phyloP scores from a whole-genome alignment of 345 rosid species.

The Populus simonii region DNA sequence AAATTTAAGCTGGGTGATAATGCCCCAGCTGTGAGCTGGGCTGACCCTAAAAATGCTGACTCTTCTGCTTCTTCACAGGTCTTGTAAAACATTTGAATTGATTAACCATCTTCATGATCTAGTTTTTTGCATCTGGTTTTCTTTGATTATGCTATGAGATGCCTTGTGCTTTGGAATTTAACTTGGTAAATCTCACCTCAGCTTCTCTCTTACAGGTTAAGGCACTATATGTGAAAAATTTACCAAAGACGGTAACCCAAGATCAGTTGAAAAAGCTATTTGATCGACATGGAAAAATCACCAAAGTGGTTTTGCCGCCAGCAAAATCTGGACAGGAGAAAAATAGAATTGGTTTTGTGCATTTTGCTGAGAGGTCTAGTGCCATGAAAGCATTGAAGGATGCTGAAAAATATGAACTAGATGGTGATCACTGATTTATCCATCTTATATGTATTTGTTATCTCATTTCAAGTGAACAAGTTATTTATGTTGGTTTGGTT shows the following conservation, averaged over 20 bases:
- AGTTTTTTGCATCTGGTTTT: not conserved
- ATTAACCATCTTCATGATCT: not conserved
- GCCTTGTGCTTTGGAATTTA: conserved; percentile 8
- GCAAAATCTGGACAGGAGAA: conserved; percentile 82
- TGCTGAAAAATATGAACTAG: conserved; percentile 85
- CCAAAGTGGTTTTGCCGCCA: conserved; percentile 82
- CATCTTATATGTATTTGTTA: conserved; percentile 1
- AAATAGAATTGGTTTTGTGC: conserved; percentile 86
- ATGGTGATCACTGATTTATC: conserved; percentile 45
- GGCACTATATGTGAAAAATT: conserved; percentile 83
- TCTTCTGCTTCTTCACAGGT: conserved; percentile 81
- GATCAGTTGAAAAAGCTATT: conserved; percentile 71
- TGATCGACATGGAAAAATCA: conserved; percentile 76
- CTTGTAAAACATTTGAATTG: conserved; percentile 9
- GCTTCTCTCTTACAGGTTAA: conserved; percentile 56
- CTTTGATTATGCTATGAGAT: not conserved
- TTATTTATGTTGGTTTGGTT: conserved; percentile 12
- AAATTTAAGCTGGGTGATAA: conserved; percentile 79
- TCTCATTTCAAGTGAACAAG: not conserved
- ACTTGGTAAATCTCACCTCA: conserved; percentile 14
- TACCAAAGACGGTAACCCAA: conserved; percentile 72
- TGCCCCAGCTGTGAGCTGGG: conserved; percentile 96
- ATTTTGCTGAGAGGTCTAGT: conserved; percentile 86
- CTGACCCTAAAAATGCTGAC: conserved; percentile 81
- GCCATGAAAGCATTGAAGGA: conserved; percentile 82